Conservation (phyloP, 345 rosid genomes). For the Eucalyptus brandiana region DNA sequence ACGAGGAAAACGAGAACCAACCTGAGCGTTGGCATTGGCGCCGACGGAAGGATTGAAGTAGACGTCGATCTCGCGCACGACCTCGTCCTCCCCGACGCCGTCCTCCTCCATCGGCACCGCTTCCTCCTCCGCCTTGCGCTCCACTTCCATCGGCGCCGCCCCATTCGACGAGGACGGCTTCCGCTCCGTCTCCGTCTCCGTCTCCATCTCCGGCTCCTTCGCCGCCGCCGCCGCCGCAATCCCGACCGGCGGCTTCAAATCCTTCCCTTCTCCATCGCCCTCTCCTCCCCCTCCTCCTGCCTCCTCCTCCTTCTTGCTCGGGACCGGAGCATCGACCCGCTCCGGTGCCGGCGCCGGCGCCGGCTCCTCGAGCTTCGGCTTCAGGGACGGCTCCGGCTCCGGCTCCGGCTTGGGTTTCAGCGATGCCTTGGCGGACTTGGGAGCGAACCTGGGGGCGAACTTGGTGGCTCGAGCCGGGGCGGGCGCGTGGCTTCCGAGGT, state of each 20-base stretch:
- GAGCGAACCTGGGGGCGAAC: constrained; percentile 65
- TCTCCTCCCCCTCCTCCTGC: neutral
- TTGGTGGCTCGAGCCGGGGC: constrained; percentile 30
- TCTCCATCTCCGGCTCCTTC: constrained; percentile 22
- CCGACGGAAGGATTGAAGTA: constrained; percentile 50
- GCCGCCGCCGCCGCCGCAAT: constrained; percentile 2
- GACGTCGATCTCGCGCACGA: constrained; percentile 77
- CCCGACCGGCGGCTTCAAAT: constrained; percentile 1
- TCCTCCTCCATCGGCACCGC: constrained; percentile 1
- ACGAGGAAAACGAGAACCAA: neutral
- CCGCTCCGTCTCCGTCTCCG: constrained; percentile 10
- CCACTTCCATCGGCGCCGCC: constrained; percentile 43
- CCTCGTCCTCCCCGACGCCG: constrained; percentile 29
- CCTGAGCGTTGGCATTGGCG: constrained; percentile 29
- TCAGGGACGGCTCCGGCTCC: neutral
- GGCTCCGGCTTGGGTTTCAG: constrained; percentile 3
- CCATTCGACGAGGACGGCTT: constrained; percentile 19
- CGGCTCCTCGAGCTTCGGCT: neutral
- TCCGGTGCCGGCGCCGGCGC: neutral
- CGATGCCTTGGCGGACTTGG: constrained; percentile 20
- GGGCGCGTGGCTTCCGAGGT: constrained; percentile 10
- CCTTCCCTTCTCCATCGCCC: constrained; percentile 5
- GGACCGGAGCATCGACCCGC: neutral
- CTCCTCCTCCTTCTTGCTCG: neutral
- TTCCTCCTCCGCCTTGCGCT: constrained; percentile 1